Evolutionary conservation across 805 yeast species (phyloP), one percentile per base, ranked within the genome.

Genomic region (Diddensiella santjacobensis): DNA sequence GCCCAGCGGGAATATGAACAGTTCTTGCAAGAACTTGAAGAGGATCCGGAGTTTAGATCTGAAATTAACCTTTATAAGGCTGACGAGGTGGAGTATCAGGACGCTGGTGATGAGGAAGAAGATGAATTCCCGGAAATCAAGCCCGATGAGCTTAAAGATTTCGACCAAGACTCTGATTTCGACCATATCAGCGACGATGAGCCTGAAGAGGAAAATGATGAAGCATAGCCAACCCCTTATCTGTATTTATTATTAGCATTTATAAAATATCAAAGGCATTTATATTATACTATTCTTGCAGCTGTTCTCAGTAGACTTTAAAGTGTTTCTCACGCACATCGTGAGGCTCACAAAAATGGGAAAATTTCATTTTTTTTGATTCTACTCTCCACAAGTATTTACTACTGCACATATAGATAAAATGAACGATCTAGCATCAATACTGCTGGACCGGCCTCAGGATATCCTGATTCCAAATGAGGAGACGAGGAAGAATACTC

Each of bases 41-140:
- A 57, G 37, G 60, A 57, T 36, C 50, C 54, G 10, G 60, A 57
- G 38, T 41, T 57, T 18, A 79, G 96, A 77, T 88, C 82, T 59
- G 81, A 86, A 42, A 78, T 87, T 62, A 84, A 88, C 64, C 58
- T 87, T 64, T 87, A 87, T 29, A 39, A 38, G 41, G 35, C 5
- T 3, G 41, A 39, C 22, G 41, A 24, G 61, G 50, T 22, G 67
- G 75, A 71, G 42, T 62, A 51, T 17, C 6, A 29, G 18, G 50
- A 46, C 4, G 40, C 23, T n/a, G 47, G 11, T 3, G 50, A 42
- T 10, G 50, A 44, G 2, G 54, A 51, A 6, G 56, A 54, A 19
- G 50, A 44, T 24, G 56, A 53, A 8, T 30, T 47, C n/a, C 48
- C 48, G 10, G 51, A 39, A 2, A 45, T 54, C 15, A 53, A 35